Percentiles rank a stretch among this genome's conserved stretches.
Evolutionary conservation across 139 green algal species (phyloP).

Genomic region (Zygnema cylindricum): DNA sequence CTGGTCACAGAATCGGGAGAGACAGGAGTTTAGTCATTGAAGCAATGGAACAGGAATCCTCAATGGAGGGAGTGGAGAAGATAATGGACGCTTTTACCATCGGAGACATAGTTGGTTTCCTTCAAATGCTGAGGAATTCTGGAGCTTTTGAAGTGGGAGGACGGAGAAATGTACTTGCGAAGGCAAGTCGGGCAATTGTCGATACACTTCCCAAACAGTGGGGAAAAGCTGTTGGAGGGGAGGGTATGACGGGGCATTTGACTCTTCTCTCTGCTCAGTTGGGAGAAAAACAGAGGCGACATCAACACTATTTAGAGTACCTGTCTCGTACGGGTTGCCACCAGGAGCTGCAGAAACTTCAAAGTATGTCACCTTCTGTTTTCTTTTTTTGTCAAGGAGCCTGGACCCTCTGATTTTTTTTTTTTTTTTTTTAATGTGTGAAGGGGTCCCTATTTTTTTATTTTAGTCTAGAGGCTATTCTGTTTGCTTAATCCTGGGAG

Average conservation of each 20-base stretch:
- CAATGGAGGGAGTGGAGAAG: too few species aligned
- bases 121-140: not conserved
- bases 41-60: too few species aligned
- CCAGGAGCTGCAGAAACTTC: not conserved
- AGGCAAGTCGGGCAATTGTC: not conserved
- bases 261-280: not conserved
- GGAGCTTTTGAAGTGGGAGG: constrained; percentile 3
- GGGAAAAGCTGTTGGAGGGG: not conserved
- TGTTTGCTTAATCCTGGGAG: not conserved
- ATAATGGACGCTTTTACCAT: too few species aligned
- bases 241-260: not conserved
- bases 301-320: not conserved
- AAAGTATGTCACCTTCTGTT: constrained; percentile 28
- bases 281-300: not conserved
- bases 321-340: not conserved
- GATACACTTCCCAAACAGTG: constrained; percentile 15
- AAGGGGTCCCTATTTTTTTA: not conserved
- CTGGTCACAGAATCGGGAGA: too few species aligned
- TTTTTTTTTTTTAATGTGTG: not conserved
- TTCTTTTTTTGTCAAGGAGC: not conserved
- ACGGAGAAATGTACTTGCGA: not conserved
- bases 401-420: not conserved
- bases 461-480: not conserved
- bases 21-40: too few species aligned
- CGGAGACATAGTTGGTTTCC: too few species aligned